These are phyloP conservation scores for Apiotrichum sp. DNA, from an alignment of 1,284 basidiomycete genomes.

Conservation along the genomic window DNA sequence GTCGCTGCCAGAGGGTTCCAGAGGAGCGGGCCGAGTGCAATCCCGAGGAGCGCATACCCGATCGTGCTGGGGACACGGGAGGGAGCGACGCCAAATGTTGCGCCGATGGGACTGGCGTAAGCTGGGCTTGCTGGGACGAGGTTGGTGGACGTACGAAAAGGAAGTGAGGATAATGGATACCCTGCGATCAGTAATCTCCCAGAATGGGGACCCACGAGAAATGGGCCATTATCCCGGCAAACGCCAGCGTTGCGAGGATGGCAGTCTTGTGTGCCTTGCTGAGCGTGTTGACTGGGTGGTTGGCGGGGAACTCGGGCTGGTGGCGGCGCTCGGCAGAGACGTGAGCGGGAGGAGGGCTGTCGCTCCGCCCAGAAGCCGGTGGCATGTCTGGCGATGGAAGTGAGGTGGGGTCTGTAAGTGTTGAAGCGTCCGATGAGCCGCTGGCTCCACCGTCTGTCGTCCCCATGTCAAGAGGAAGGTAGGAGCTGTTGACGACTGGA, in stretches of 20 bases:
- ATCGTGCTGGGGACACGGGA: conserved; percentile 34
- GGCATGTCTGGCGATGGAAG: too few relatives aligned
- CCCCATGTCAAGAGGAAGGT: too few relatives aligned
- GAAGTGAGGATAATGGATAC: conserved; percentile 16
- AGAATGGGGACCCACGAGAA: conserved; percentile 15
- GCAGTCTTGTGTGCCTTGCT: conserved; percentile 28
- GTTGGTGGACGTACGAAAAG: background rate
- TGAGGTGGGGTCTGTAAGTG: too few relatives aligned
- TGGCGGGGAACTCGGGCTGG: conserved; percentile 5
- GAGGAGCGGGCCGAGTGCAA: conserved; percentile 39
- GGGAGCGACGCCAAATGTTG: too few relatives aligned
- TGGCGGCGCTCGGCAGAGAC: background rate
- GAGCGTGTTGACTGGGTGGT: conserved; percentile 29
- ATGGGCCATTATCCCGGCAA: conserved; percentile 30
- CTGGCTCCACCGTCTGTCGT: too few relatives aligned
- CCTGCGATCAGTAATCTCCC: background rate
- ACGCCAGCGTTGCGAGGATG: conserved; percentile 28
- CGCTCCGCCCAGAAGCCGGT: too few relatives aligned
- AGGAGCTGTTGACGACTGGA: too few relatives aligned
- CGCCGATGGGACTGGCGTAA: too few relatives aligned
- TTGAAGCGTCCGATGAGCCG: too few relatives aligned
- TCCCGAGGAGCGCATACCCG: conserved; percentile 39
- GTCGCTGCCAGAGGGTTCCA: conserved; percentile 29
- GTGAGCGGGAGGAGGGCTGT: too few relatives aligned
- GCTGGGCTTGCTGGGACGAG: background rate